Evolutionary conservation across 1,284 basidiomycete genomes (phyloP).

Genomic region (Cryptococcus amylolentus): DNA sequence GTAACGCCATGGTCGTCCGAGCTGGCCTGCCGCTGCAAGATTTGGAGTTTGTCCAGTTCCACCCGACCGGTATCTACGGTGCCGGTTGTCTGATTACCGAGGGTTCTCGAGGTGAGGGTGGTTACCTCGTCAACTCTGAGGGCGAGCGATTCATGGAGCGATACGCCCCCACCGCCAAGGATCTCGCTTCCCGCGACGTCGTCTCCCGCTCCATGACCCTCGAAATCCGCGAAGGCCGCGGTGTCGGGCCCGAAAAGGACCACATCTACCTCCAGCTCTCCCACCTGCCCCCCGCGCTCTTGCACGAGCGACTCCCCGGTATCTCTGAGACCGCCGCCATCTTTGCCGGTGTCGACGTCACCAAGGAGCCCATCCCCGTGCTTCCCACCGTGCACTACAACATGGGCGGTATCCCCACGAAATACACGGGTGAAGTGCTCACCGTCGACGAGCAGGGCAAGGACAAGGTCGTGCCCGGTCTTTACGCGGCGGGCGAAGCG

Average conservation of each 20-base stretch:
- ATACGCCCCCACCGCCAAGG: constrained; percentile 98
- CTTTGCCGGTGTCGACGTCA: constrained; percentile 98
- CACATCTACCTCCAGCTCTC: constrained; percentile 97
- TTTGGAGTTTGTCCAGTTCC: constrained; percentile 99
- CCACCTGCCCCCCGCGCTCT: constrained; percentile 91
- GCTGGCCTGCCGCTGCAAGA: constrained; percentile 97
- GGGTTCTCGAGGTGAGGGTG: constrained; percentile 98
- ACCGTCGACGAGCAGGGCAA: constrained; percentile 81
- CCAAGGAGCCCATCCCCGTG: constrained; percentile 98
- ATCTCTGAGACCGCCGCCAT: constrained; percentile 99
- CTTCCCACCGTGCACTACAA: constrained; percentile 94
- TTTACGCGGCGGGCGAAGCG: constrained; percentile 98
- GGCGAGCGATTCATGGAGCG: constrained; percentile 99
- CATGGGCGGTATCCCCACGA: constrained; percentile 99
- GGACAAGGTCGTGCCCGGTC: constrained; percentile 91
- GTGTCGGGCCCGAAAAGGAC: constrained; percentile 98
- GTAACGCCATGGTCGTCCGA: constrained; percentile 96
- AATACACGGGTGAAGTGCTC: constrained; percentile 95
- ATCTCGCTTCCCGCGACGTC: constrained; percentile 98
- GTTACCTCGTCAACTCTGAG: constrained; percentile 96
- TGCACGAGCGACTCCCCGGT: constrained; percentile 96
- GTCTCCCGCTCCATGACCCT: constrained; percentile 99
- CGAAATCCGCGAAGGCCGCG: constrained; percentile 97
- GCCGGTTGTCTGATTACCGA: constrained; percentile 99
- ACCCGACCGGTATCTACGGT: constrained; percentile 99